A percentile compares a stretch with the other conserved stretches of the same genome.
Evolutionary conservation across 1,284 basidiomycete genomes (phyloP).

Genomic region (Ganoderma resinaceum): DNA sequence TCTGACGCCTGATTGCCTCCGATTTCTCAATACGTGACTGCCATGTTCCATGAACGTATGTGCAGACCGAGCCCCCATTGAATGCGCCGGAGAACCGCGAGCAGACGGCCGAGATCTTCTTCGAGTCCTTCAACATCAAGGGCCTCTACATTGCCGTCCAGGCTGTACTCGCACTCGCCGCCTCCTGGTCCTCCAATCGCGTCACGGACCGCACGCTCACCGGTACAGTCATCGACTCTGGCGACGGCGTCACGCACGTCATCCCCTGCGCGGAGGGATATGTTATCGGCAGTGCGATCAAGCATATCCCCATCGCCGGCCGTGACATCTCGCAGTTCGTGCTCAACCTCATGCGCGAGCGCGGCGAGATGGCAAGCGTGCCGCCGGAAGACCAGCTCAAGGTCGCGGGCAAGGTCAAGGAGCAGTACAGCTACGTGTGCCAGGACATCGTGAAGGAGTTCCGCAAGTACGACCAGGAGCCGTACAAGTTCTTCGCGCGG

Average conservation of each 20-base stretch:
- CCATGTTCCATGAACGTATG: not conserved
- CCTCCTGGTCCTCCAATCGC: conserved; percentile 95
- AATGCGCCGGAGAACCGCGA: conserved; percentile 99
- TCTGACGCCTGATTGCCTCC: conserved; percentile 13
- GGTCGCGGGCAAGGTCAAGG: conserved; percentile 96
- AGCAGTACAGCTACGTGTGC: conserved; percentile 98
- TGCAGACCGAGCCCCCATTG: conserved; percentile 95
- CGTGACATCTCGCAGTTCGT: conserved; percentile 98
- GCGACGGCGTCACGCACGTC: conserved; percentile 98
- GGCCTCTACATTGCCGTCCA: conserved; percentile 99
- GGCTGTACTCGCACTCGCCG: conserved; percentile 98
- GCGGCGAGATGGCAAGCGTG: conserved; percentile 89
- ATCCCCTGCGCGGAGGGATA: conserved; percentile 98
- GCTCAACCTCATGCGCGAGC: conserved; percentile 94
- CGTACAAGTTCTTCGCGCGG: conserved; percentile 95
- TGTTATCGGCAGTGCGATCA: conserved; percentile 99
- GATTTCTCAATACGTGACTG: conserved; percentile 6
- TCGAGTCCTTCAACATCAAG: conserved; percentile 99
- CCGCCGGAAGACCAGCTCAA: conserved; percentile 97
- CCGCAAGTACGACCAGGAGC: conserved; percentile 96
- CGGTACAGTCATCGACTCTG: conserved; percentile 98
- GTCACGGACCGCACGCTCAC: conserved; percentile 94
- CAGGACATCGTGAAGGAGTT: conserved; percentile 99
- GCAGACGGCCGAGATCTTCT: conserved; percentile 99
- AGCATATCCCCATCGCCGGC: conserved; percentile 98